Evolutionary conservation across 345 rosid genomes (phyloP).

Genomic region (Turritis glabra): DNA sequence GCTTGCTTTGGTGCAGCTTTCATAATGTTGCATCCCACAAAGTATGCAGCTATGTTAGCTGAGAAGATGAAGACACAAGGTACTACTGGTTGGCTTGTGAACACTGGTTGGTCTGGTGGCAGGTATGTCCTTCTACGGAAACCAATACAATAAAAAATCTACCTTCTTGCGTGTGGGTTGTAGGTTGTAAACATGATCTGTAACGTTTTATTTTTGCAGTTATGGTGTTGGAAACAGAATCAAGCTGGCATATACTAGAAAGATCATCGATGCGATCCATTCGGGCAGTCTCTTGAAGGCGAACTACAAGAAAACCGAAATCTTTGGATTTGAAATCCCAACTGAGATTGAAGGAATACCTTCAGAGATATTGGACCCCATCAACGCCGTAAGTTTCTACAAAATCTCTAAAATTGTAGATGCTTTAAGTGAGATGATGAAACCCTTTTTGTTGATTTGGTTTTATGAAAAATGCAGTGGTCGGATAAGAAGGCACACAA

Average conservation of each 20-base stretch:
- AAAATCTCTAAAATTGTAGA: background rate
- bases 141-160: background rate
- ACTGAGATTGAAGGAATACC: slow-evolving; percentile 78
- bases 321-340: slow-evolving; percentile 88
- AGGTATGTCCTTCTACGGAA: slow-evolving; percentile 47
- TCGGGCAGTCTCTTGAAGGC: slow-evolving; percentile 75
- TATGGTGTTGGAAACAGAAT: slow-evolving; percentile 85
- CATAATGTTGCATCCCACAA: slow-evolving; percentile 97
- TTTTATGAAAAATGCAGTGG: slow-evolving; percentile 57
- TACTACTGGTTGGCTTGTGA: slow-evolving; percentile 96
- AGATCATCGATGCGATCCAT: slow-evolving; percentile 91
- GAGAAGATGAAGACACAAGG: slow-evolving; percentile 96
- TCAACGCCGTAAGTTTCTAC: slow-evolving; percentile 62
- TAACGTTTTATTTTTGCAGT: slow-evolving; percentile 39
- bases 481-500: slow-evolving; percentile 72
- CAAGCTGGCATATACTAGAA: slow-evolving; percentile 80
- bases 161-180: background rate
- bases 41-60: slow-evolving; percentile 93
- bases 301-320: slow-evolving; percentile 64
- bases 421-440: background rate
- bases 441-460: background rate
- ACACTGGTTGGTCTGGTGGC: slow-evolving; percentile 99
- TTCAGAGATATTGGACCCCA: slow-evolving; percentile 76
- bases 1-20: slow-evolving; percentile 99
- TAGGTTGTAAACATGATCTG: background rate